Evolutionary conservation across 139 green algal species (phyloP), one percentile per base, ranked within the genome.

Genomic region (Coelastrella sp.): DNA sequence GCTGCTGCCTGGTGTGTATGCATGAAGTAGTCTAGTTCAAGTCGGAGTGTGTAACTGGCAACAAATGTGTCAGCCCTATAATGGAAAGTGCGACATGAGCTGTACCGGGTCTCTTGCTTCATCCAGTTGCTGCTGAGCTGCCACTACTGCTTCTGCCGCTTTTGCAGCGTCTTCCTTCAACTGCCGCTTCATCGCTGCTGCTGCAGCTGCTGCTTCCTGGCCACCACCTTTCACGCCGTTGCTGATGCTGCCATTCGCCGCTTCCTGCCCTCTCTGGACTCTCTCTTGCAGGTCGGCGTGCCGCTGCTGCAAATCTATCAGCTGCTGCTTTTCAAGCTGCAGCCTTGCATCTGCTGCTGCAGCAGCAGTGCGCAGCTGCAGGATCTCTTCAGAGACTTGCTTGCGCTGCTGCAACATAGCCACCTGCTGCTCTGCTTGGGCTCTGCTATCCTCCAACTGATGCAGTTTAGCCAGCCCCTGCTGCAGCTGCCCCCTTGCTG

Each of bases 61-160:
- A 10, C 11, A 10, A 10, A 71, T 13, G 8, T 71, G 61, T 13
- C 8, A 13, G 11, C 61, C 8, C 11, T 13, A 7, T 75, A 22
- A 75, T 75, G 68, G 8, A 23, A 76, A n/a, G 14, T 71, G 2
- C 64, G 13, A n/a, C n/a, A 23, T 17, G 14, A 61, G 2, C 58
- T 56, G 32, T 54, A 86, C 76, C 75, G 79, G 54, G 13, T 91
- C 76, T 57, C 81, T 47, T 19, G 87, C 78, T 80, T 20, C 64
- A 13, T 86, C 54, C 64, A 91, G 64, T 65, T 86, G 22, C 11
- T 85, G 6, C 47, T 56, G n/a, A 5, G 78, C 66, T 65, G 58
- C 77, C 23, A 20, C 47, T 7, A 77, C 87, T 14, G n/a, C 74
- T 13, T 76, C 82, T n/a, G 47, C 75, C 64, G 76, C 73, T 68